Evolutionary conservation across 352 stramenopile species (phyloP), one percentile per base, ranked within the genome.

Genomic region (Globisporangium canariense): DNA sequence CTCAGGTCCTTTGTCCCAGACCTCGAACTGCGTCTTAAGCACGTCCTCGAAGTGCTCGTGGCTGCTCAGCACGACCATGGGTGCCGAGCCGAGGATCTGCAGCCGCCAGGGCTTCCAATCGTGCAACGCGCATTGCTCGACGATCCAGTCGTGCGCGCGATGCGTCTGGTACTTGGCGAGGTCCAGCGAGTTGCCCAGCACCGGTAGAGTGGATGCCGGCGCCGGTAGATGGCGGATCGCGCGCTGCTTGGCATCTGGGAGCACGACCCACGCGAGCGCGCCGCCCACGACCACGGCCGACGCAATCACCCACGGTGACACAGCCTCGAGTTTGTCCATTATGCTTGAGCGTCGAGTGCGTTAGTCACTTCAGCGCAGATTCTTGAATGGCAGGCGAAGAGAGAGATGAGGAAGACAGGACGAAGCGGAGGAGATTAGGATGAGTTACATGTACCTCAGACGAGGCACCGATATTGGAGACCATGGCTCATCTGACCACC

Each of bases 1-100:
- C 32, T 36, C 32, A 8, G 32, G 32, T 2, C 73, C 74, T 40
- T 81, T 81, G 32, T 64, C 47, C 41, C 75, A 81, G 52, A 65
- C 64, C 14, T 75, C 60, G 46, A 79, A 73, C 60, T 81, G 74
- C 41, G 68, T 81, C 60, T 62, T 71, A 28, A 72, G 64, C 57
- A 78, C 75, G 7, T 73, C 74, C 22, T 78, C 74, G 9, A 77
- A 69, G 1, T 36, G 32, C 32, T 79, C 64, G 2, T 66, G 40
- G 32, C 57, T 60, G 32, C 32, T 36, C 32, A 36, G 32, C 14
- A 77, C 60, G 22, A 73, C 57, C 62, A 79, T 54, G 18, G 65
- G 61, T 8, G 65, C 51, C 13, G 52, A 38, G 1, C 71, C 71
- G 2, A 68, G 43, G 9, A 66, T 64, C 20, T 49, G 47, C 36